These are phyloP conservation scores for Lachnellula occidentalis DNA, from an alignment of 2,329 filamentous ascomycete species.

Conservation along the genomic window DNA sequence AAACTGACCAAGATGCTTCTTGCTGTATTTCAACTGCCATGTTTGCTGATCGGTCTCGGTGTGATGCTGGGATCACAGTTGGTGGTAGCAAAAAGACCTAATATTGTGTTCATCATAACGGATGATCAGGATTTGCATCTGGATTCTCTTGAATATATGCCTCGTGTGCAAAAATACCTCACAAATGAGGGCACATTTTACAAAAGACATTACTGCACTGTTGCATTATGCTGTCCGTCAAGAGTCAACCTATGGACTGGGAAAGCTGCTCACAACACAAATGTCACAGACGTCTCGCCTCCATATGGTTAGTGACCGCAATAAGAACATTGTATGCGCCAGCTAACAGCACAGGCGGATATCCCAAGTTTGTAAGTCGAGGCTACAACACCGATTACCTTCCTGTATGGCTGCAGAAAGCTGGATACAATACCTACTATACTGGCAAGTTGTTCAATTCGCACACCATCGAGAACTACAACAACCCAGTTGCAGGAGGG, in stretches of 20 bases:
- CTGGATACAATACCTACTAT: slow-evolving; percentile 66
- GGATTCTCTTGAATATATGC: slow-evolving; percentile 51
- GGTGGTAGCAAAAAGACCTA: slow-evolving; percentile 36
- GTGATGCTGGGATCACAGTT: neutral
- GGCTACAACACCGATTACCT: slow-evolving; percentile 62
- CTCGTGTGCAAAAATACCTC: slow-evolving; percentile 46
- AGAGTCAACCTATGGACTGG: slow-evolving; percentile 55
- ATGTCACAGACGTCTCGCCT: slow-evolving; percentile 43
- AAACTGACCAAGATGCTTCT: neutral
- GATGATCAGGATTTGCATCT: slow-evolving; percentile 60
- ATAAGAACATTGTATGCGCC: neutral
- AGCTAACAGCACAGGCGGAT: slow-evolving; percentile 40
- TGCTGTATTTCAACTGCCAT: neutral
- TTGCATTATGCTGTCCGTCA: slow-evolving; percentile 55
- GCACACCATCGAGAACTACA: slow-evolving; percentile 54
- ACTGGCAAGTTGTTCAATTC: slow-evolving; percentile 64
- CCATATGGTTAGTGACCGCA: slow-evolving; percentile 40
- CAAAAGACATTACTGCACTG: slow-evolving; percentile 53
- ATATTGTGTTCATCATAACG: slow-evolving; percentile 57
- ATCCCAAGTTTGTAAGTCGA: slow-evolving; percentile 57
- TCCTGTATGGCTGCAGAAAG: slow-evolving; percentile 61
- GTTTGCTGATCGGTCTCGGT: neutral
- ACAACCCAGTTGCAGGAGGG: slow-evolving; percentile 49
- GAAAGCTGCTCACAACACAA: slow-evolving; percentile 56
- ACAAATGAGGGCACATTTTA: slow-evolving; percentile 48